These are phyloP conservation scores for Daldinia concentrica DNA, from an alignment of 495 filamentous ascomycete genomes.

Conservation along the genomic window DNA sequence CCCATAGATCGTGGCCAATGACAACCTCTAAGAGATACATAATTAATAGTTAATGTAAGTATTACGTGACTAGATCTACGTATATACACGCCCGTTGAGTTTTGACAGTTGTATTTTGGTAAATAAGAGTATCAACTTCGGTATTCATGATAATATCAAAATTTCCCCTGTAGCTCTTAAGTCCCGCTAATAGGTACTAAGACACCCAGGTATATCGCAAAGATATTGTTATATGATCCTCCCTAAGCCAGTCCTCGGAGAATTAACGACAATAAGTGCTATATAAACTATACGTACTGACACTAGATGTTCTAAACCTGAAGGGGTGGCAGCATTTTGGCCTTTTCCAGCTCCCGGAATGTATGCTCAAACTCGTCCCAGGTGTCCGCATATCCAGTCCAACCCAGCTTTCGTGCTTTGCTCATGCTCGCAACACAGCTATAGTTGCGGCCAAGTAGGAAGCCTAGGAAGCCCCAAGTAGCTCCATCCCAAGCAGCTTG, in stretches of 20 bases:
- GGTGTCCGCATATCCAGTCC: conserved; percentile 60
- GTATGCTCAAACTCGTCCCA: conserved; percentile 61
- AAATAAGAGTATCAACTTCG: too few species aligned
- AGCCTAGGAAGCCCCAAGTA: conserved; percentile 64
- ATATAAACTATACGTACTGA: background rate
- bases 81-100: too few species aligned
- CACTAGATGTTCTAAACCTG: background rate
- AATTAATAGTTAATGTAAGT: too few species aligned
- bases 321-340: conserved; percentile 45
- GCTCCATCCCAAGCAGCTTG: conserved; percentile 62
- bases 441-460: conserved; percentile 61
- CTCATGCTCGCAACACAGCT: conserved; percentile 63
- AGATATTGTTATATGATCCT: background rate
- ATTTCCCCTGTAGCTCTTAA: too few species aligned
- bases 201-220: background rate
- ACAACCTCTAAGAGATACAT: too few species aligned
- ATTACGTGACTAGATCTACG: too few species aligned
- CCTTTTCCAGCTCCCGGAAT: conserved; percentile 57
- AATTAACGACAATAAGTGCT: too few species aligned
- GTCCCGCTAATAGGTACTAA: too few species aligned
- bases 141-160: too few species aligned
- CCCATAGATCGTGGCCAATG: too few species aligned
- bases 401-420: conserved; percentile 64
- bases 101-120: too few species aligned
- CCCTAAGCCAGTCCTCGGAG: background rate